Percentiles rank a stretch among this genome's conserved stretches.
Conservation (phyloP, 148 eudicot species). For the Rhododendron molle region DNA sequence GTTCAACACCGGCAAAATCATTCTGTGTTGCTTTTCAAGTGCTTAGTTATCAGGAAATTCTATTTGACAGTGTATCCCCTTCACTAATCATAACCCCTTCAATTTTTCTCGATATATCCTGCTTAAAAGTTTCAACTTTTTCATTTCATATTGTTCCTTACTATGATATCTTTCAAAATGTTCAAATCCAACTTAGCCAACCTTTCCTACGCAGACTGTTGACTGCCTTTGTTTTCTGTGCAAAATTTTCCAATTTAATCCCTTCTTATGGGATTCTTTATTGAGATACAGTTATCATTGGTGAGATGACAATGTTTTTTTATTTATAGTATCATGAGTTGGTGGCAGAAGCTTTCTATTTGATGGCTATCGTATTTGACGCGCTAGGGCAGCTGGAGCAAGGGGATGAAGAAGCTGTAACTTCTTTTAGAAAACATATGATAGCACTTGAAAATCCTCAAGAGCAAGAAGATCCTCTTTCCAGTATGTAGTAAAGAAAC, state of each 20-base stretch:
- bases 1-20: not conserved
- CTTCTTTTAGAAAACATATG: conserved; percentile 62
- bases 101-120: too few species aligned
- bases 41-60: not conserved
- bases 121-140: too few species aligned
- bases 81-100: too few species aligned
- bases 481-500: too few species aligned
- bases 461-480: too few species aligned
- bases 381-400: conserved; percentile 54
- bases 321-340: conserved; percentile 73
- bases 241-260: not conserved
- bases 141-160: too few species aligned
- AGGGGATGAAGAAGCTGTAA: conserved; percentile 71
- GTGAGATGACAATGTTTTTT: conserved; percentile 2
- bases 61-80: not conserved
- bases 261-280: not conserved
- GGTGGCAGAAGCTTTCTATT: conserved; percentile 80
- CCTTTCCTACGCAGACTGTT: not conserved
- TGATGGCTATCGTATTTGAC: conserved; percentile 69
- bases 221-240: not conserved
- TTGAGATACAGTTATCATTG: not conserved
- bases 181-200: too few species aligned
- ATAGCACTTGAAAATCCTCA: conserved; percentile 31
- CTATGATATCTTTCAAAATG: too few species aligned
- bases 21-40: not conserved